Conservation (phyloP, 2,329 filamentous ascomycete species). For the Coleophoma cylindrospora region DNA sequence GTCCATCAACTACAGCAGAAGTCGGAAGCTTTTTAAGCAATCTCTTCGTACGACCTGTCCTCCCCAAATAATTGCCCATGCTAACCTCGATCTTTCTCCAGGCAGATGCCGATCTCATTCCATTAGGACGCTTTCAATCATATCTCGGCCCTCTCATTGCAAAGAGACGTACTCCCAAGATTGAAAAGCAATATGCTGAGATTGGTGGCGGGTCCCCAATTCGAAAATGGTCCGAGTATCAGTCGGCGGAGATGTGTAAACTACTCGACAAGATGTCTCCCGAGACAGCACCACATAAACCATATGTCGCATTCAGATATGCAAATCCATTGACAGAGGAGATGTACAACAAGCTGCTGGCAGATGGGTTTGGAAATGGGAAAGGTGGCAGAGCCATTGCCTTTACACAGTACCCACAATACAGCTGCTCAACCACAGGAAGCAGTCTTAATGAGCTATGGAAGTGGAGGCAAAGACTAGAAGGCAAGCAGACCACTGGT, state of each 20-base stretch:
- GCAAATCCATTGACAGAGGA: slow-evolving; percentile 90
- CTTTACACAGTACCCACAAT: slow-evolving; percentile 98
- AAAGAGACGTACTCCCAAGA: slow-evolving; percentile 85
- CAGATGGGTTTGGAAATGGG: slow-evolving; percentile 85
- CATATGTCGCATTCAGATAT: slow-evolving; percentile 96
- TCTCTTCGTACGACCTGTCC: slow-evolving; percentile 68
- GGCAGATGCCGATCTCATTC: slow-evolving; percentile 92
- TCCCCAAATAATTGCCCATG: slow-evolving; percentile 1
- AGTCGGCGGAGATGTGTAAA: slow-evolving; percentile 95
- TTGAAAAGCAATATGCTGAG: slow-evolving; percentile 88
- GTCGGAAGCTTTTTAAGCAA: slow-evolving; percentile 86
- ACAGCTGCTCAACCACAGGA: slow-evolving; percentile 95
- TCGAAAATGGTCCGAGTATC: slow-evolving; percentile 95
- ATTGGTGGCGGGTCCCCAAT: slow-evolving; percentile 98
- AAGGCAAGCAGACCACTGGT: slow-evolving; percentile 67
- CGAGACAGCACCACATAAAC: slow-evolving; percentile 92
- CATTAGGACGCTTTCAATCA: slow-evolving; percentile 84
- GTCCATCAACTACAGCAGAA: slow-evolving; percentile 81
- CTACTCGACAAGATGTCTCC: slow-evolving; percentile 86
- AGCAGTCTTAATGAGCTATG: slow-evolving; percentile 95
- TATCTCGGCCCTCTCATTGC: slow-evolving; percentile 90
- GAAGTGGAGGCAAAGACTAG: slow-evolving; percentile 89
- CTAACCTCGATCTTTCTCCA: slow-evolving; percentile 29
- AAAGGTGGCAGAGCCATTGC: slow-evolving; percentile 91
- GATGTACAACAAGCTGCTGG: slow-evolving; percentile 78